These are phyloP conservation scores for Pichia sp. DNA, from an alignment of 1,139 yeast species.

Conservation along the genomic window DNA sequence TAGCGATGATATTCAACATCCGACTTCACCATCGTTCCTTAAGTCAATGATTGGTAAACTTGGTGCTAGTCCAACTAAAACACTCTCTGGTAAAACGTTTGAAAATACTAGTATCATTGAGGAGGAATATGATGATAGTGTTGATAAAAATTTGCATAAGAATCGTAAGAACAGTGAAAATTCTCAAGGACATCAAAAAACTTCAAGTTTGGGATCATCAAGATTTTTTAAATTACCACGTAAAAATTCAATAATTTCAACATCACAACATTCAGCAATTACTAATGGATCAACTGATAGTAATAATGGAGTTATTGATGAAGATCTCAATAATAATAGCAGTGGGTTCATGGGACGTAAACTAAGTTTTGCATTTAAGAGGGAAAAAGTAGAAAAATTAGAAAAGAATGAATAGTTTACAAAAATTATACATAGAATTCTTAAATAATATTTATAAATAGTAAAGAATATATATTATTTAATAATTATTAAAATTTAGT, in stretches of 20 bases:
- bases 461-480: background rate
- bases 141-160: constrained; percentile 7
- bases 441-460: no score
- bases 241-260: constrained; percentile 10
- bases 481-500: background rate
- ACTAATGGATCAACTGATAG: constrained; percentile 2
- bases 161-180: background rate
- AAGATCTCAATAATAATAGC: constrained; percentile 1
- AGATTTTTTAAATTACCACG: constrained; percentile 25
- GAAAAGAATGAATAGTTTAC: constrained; percentile 5
- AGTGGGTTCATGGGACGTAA: constrained; percentile 13
- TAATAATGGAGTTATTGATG: background rate
- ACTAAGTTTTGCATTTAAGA: constrained; percentile 17
- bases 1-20: background rate
- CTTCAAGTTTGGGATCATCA: constrained; percentile 18
- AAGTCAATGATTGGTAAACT: constrained; percentile 26
- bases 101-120: background rate
- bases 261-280: constrained; percentile 3
- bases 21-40: constrained; percentile 27
- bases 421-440: background rate
- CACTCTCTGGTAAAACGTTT: constrained; percentile 17
- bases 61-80: constrained; percentile 29
- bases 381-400: constrained; percentile 12
- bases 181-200: background rate
- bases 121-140: constrained; percentile 19